phyloP scores from a whole-genome alignment of 2,329 filamentous ascomycete genomes.

The Alternaria burnsii region DNA sequence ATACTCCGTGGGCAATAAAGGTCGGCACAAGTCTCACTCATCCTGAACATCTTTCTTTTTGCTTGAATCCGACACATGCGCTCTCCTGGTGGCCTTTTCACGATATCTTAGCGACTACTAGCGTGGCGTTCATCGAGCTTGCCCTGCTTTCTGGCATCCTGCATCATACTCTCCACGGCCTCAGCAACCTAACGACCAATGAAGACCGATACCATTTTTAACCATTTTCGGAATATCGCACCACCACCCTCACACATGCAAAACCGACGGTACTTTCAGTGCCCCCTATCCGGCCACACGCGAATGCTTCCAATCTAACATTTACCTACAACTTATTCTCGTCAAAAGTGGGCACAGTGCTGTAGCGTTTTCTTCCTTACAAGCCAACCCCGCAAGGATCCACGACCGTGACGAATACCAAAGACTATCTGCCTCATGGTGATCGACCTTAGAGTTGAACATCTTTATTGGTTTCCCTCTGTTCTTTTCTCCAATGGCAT shows the following conservation, averaged over 20 bases:
- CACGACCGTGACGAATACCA: constrained; percentile 49
- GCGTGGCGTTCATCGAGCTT: constrained; percentile 49
- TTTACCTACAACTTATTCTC: constrained; percentile 28
- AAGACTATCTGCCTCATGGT: constrained; percentile 53
- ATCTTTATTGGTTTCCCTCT: constrained; percentile 40
- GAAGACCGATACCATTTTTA: constrained; percentile 48
- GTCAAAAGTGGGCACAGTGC: constrained; percentile 31
- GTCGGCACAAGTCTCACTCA: constrained; percentile 49
- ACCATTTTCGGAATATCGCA: constrained; percentile 41
- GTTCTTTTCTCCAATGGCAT: constrained; percentile 17
- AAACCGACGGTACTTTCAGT: constrained; percentile 35
- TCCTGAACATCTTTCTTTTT: constrained; percentile 33
- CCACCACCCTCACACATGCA: constrained; percentile 41
- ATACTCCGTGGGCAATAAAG: constrained; percentile 51
- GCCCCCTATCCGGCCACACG: constrained; percentile 27
- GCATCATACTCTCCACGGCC: constrained; percentile 44
- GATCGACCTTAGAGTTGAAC: constrained; percentile 50
- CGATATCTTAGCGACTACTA: constrained; percentile 49
- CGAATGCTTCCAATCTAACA: constrained; percentile 31
- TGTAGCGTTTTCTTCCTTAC: constrained; percentile 36
- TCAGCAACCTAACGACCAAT: constrained; percentile 38
- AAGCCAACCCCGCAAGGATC: constrained; percentile 39
- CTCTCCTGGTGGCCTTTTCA: constrained; percentile 37
- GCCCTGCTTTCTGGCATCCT: constrained; percentile 39
- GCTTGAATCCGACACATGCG: constrained; percentile 26